phyloP scores from a whole-genome alignment of 768 basidiomycete genomes.

The Postia placenta region DNA sequence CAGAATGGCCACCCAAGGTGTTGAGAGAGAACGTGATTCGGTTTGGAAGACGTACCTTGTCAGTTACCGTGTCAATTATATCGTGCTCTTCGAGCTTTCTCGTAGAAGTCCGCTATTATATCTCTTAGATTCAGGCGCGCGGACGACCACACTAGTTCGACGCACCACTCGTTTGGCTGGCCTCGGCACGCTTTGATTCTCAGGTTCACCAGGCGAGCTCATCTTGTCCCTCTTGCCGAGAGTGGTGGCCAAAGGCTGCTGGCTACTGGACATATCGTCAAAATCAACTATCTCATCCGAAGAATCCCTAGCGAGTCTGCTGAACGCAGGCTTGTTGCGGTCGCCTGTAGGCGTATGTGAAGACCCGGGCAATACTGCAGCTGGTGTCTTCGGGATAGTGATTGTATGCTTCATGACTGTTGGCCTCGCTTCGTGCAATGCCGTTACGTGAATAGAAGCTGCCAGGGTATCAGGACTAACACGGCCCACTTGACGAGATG shows the following conservation, averaged over 20 bases:
- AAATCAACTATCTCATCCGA: constrained; percentile 23
- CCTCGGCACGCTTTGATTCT: neutral
- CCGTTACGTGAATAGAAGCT: neutral
- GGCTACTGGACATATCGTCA: constrained; percentile 9
- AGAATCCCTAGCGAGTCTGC: constrained; percentile 17
- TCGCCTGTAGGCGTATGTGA: neutral
- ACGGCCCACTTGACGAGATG: neutral
- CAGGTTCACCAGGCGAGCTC: neutral
- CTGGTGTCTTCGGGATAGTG: neutral
- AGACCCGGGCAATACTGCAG: neutral
- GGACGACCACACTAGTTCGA: too few species aligned
- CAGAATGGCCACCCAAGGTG: too few species aligned
- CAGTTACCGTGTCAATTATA: neutral
- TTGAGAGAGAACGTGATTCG: too few species aligned
- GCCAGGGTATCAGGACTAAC: neutral
- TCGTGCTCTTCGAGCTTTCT: constrained; percentile 7
- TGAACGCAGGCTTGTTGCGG: constrained; percentile 14
- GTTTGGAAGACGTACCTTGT: constrained; percentile 10
- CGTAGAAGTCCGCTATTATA: constrained; percentile 4
- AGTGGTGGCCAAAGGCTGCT: neutral
- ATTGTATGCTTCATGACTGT: neutral
- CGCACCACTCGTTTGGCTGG: constrained; percentile 15
- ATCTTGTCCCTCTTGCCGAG: constrained; percentile 13
- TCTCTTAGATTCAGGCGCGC: too few species aligned
- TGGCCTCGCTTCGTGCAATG: neutral